Evolutionary conservation across 164 flowering plant species (phyloP).

Genomic region (Dillenia suffruticosa): DNA sequence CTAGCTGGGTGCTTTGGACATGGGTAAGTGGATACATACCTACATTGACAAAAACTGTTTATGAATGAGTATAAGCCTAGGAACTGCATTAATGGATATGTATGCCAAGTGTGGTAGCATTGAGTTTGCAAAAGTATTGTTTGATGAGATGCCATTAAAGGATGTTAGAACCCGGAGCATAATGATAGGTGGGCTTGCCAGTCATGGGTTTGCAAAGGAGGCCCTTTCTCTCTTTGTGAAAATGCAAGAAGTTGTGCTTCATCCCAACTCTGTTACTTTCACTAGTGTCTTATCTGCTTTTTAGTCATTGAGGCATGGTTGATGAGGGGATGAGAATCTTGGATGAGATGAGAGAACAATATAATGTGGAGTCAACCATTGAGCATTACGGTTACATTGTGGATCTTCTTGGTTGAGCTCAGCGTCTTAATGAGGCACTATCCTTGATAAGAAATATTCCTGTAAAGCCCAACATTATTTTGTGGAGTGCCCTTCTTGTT

Average conservation of each 20-base stretch:
- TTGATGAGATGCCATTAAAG: conserved; percentile 11
- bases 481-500: conserved; percentile 25
- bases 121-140: conserved; percentile 15
- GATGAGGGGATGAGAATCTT: conserved; percentile 16
- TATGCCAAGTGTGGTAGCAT: conserved; percentile 26
- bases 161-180: conserved; percentile 28
- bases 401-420: conserved; percentile 15
- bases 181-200: conserved; percentile 28
- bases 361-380: conserved; percentile 11
- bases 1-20: conserved; percentile 23
- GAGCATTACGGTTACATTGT: conserved; percentile 21
- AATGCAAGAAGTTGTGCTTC: conserved; percentile 13
- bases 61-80: conserved; percentile 8
- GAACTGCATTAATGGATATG: conserved; percentile 25
- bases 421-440: conserved; percentile 13
- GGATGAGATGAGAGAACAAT: conserved; percentile 5
- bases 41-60: conserved; percentile 18
- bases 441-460: conserved; percentile 12
- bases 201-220: conserved; percentile 19
- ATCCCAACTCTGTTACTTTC: conserved; percentile 25
- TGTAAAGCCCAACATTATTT: conserved; percentile 16
- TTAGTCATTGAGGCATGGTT: conserved; percentile 26
- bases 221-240: conserved; percentile 18
- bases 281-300: conserved; percentile 18
- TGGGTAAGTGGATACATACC: conserved; percentile 28